These are phyloP conservation scores for Alternaria triticina DNA, from an alignment of 2,329 filamentous ascomycete species.

Conservation along the genomic window DNA sequence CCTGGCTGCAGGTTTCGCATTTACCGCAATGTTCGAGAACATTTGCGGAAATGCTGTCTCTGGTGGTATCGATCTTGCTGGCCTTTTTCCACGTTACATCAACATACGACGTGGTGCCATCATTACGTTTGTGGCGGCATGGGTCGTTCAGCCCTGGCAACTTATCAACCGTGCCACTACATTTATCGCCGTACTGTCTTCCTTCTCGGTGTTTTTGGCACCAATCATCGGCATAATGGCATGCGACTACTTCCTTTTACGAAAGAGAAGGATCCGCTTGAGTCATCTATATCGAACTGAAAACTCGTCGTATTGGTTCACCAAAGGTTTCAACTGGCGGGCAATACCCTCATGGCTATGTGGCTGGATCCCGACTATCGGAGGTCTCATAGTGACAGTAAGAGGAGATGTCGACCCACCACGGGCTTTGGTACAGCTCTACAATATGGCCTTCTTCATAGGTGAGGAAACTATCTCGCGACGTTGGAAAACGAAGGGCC, in stretches of 20 bases:
- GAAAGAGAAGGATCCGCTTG: slow-evolving; percentile 43
- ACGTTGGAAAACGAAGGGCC: not conserved
- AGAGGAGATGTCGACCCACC: slow-evolving; percentile 43
- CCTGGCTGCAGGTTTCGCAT: slow-evolving; percentile 43
- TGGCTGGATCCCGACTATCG: slow-evolving; percentile 54
- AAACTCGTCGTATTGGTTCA: slow-evolving; percentile 53
- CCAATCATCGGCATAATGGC: slow-evolving; percentile 51
- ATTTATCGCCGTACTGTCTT: slow-evolving; percentile 49
- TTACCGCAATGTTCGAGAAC: slow-evolving; percentile 52
- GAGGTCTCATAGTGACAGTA: slow-evolving; percentile 50
- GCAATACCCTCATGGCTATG: slow-evolving; percentile 53
- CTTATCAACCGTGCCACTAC: slow-evolving; percentile 46
- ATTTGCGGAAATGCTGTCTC: slow-evolving; percentile 45
- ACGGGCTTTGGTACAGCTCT: slow-evolving; percentile 51
- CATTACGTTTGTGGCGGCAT: slow-evolving; percentile 44
- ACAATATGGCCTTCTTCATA: slow-evolving; percentile 57
- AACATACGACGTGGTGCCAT: slow-evolving; percentile 45
- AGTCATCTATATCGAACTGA: slow-evolving; percentile 47
- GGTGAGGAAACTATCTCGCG: slow-evolving; percentile 34
- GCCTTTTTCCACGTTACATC: slow-evolving; percentile 43
- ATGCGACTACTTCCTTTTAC: slow-evolving; percentile 48
- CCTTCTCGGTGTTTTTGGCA: slow-evolving; percentile 52
- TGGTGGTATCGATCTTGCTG: slow-evolving; percentile 47
- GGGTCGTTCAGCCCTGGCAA: slow-evolving; percentile 48
- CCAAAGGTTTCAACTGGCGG: slow-evolving; percentile 54